These are phyloP conservation scores for Paecilomyces sp. DNA, from an alignment of 2,329 filamentous ascomycete genomes.

Conservation along the genomic window DNA sequence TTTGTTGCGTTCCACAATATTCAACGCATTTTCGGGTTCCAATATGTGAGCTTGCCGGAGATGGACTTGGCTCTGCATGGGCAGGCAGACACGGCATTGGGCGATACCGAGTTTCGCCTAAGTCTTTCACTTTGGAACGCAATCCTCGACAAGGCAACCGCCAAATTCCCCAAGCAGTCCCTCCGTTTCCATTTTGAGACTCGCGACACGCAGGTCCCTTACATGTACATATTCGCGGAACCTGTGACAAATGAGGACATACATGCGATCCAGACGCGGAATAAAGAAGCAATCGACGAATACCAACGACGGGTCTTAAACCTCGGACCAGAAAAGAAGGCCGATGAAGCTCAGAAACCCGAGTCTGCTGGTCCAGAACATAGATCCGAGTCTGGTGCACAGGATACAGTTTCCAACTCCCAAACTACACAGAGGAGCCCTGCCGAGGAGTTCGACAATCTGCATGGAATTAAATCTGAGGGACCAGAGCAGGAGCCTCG, in stretches of 20 bases:
- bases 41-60: conserved; percentile 79
- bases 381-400: neutral
- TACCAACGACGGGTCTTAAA: conserved; percentile 53
- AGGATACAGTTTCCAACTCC: neutral
- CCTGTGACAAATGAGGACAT: conserved; percentile 70
- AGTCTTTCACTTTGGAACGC: conserved; percentile 76
- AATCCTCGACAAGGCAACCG: conserved; percentile 66
- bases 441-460: neutral
- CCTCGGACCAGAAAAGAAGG: conserved; percentile 15
- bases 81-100: conserved; percentile 57
- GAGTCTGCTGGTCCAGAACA: neutral
- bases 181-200: conserved; percentile 79
- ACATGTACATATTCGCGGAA: conserved; percentile 87
- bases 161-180: conserved; percentile 65
- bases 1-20: conserved; percentile 97
- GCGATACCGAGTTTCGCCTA: conserved; percentile 77
- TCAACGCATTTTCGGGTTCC: conserved; percentile 92
- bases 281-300: conserved; percentile 57
- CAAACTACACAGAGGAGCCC: neutral
- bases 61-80: conserved; percentile 91
- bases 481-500: conserved; percentile 5
- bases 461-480: neutral
- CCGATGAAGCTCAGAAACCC: neutral
- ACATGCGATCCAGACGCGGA: conserved; percentile 62
- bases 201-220: conserved; percentile 50